Evolutionary conservation across 2,329 filamentous ascomycete species (phyloP).

Genomic region (Epichloe sp.): DNA sequence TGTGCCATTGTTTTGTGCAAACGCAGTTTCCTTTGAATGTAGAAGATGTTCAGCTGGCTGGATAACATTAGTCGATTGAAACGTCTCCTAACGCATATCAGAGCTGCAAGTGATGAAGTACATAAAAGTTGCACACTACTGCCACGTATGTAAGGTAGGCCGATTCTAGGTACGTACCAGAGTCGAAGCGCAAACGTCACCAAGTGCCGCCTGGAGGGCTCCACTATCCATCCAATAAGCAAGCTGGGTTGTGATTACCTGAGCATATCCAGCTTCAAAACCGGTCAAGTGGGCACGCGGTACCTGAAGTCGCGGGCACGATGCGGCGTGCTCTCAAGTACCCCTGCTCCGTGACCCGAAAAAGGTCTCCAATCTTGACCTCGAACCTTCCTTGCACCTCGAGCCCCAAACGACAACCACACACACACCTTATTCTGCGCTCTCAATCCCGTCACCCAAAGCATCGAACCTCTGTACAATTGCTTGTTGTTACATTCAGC

Average conservation of each 20-base stretch:
- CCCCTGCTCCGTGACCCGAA: conserved; percentile 9
- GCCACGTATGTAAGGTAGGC: no score
- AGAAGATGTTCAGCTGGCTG: no score
- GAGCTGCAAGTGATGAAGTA: no score
- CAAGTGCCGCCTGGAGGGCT: conserved; percentile 4
- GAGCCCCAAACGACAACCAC: conserved; percentile 9
- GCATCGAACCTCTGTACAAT: conserved; percentile 3
- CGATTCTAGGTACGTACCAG: no score
- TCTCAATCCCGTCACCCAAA: neutral
- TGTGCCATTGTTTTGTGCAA: no score
- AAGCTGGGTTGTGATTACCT: neutral
- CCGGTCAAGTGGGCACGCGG: neutral
- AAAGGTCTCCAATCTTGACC: conserved; percentile 16
- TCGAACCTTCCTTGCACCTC: conserved; percentile 20
- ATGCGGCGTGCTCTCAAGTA: conserved; percentile 8
- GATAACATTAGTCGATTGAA: no score
- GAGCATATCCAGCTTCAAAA: neutral
- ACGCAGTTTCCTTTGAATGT: no score
- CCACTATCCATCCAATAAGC: conserved; percentile 3
- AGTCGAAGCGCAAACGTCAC: conserved; percentile 9
- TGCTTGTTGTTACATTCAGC: neutral
- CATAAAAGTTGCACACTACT: no score
- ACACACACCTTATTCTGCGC: neutral
- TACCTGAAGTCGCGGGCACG: conserved; percentile 12
- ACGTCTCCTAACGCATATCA: no score